Evolutionary conservation across 2,329 filamentous ascomycete species (phyloP), one percentile per base, ranked within the genome.

Genomic region (Cyphellophora europaea): DNA sequence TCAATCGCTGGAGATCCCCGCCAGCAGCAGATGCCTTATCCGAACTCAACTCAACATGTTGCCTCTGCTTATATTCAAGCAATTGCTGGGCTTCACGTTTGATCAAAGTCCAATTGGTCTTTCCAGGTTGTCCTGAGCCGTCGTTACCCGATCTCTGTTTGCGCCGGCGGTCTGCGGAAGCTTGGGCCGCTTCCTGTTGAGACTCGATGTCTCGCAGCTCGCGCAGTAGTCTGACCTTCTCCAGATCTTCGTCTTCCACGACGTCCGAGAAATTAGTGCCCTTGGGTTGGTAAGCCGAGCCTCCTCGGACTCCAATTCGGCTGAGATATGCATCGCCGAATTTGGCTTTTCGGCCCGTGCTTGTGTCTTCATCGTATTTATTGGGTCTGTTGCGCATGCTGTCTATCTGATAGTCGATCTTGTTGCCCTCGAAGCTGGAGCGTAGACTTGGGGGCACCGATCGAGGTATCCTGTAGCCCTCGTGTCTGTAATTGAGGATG

Each of bases 301-400:
- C 78, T 53, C 88, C 82, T 34, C 77, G 75, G 5, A 79, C 69
- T 5, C 91, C 91, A 25, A 98, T 71, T 10, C 91, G 79, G 42
- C 84, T 93, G 38, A 98, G 74, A 61, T 96, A 98, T 45, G 93
- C 84, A 58, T 98, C 91, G 47, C 91, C 91, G 54, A 98, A 98
- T 64, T 94, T 95, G 50, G 87, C 82, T 65, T 98, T 98, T 54
- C 84, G 82, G 38, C 89, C 88, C 1, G 86, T 91, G 21, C 74
- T 65, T 0, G 89, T 95, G 46, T 74, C 74, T 33, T 93, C 85
- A 53, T 88, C 83, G 44, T 81, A 77, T 42, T 50, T 49, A 30
- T 48, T 47, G 11, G 50, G 55, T 51, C 81, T 77, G 2, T 77
- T 76, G 37, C 71, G 69, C 43, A 82, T 74, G 52, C 82, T 81